A percentile compares a stretch with the other conserved stretches of the same genome.
Conservation (phyloP, 257 asterid genomes). For the Coffea eugenioides region DNA sequence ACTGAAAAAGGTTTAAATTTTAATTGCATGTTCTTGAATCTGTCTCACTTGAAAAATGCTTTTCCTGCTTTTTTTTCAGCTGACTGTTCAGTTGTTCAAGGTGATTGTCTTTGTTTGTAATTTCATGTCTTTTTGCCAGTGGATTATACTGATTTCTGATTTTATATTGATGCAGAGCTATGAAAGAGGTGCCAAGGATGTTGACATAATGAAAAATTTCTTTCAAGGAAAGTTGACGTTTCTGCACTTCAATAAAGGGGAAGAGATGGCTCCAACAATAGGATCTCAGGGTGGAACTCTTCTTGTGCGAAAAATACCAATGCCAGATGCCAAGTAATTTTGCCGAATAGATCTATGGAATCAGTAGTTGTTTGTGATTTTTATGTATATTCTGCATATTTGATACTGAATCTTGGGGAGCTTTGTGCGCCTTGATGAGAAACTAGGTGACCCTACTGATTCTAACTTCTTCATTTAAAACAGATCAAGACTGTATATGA, state of each 20-base stretch:
- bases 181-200: constrained; percentile 37
- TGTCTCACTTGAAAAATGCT: neutral
- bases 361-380: neutral
- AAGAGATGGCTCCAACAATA: constrained; percentile 72
- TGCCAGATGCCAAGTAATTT: constrained; percentile 58
- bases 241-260: constrained; percentile 74
- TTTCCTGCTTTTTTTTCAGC: neutral
- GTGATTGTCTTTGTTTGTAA: neutral
- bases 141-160: neutral
- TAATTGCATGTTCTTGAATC: neutral
- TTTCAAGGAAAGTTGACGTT: constrained; percentile 71
- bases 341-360: neutral
- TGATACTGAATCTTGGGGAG: neutral
- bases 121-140: neutral
- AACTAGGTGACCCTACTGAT: too few relatives aligned
- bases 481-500: neutral
- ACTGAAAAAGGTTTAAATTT: neutral
- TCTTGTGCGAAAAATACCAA: constrained; percentile 81
- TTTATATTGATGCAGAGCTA: constrained; percentile 46
- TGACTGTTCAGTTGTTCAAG: neutral
- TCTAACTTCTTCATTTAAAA: neutral
- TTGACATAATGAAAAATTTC: constrained; percentile 53
- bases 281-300: constrained; percentile 71
- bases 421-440: neutral
- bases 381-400: neutral